phyloP scores from a whole-genome alignment of 805 yeast genomes.

The Yamadazyma endophytica region DNA sequence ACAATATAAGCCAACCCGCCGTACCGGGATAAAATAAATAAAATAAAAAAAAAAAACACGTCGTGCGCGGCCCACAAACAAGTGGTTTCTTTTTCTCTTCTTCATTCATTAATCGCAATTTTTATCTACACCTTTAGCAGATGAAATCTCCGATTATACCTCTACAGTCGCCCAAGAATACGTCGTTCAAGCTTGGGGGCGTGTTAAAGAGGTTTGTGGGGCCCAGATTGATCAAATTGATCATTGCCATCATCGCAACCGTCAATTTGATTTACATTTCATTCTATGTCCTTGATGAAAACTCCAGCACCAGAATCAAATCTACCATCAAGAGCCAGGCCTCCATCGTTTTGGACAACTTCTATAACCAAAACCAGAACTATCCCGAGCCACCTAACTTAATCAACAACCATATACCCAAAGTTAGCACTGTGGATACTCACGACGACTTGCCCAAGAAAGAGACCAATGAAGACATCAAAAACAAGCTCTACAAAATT shows the following conservation, averaged over 20 bases:
- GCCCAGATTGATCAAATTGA: slow-evolving; percentile 14
- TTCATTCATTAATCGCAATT: background rate
- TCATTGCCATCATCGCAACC: slow-evolving; percentile 14
- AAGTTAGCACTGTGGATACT: slow-evolving; percentile 1
- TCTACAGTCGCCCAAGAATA: slow-evolving; percentile 2
- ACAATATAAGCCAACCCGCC: no score
- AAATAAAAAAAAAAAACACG: no score
- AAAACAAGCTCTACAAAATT: slow-evolving; percentile 8
- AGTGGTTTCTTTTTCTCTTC: no score
- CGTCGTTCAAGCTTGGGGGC: slow-evolving; percentile 1
- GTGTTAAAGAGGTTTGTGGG: slow-evolving; percentile 10
- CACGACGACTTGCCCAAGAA: slow-evolving; percentile 7
- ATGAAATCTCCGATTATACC: slow-evolving; percentile 5
- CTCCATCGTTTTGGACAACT: slow-evolving; percentile 10
- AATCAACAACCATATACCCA: slow-evolving; percentile 1
- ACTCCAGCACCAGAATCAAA: slow-evolving; percentile 8
- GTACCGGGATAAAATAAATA: no score
- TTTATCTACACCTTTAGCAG: background rate
- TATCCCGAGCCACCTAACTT: background rate
- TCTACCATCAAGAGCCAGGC: slow-evolving; percentile 11
- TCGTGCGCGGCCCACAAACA: no score
- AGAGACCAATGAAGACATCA: slow-evolving; percentile 2
- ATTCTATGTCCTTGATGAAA: slow-evolving; percentile 13
- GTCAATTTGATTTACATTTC: slow-evolving; percentile 15
- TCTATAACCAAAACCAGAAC: slow-evolving; percentile 4